Base-by-base conservation (phyloP, 768 basidiomycete genomes). In the Trametes villosa region DNA sequence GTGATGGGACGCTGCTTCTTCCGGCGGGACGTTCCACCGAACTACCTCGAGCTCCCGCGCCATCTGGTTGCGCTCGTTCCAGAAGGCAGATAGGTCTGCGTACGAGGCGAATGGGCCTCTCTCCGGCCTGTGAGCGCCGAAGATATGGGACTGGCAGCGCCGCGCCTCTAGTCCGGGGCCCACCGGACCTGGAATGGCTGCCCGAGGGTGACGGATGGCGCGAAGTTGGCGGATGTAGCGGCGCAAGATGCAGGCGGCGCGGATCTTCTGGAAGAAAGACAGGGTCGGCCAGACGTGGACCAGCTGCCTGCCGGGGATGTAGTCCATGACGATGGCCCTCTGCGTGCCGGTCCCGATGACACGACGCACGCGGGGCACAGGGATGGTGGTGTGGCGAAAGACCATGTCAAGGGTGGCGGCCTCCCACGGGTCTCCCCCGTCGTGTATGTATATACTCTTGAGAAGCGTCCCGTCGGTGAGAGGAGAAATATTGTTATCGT, bases 181-280 rank as follows among this genome's bases (percentile, higher is more conserved):
- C 24, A 59, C 20, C 2, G 61, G 53, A 4, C 59, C 62, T 5
- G 53, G 50, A 12, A 27, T 18, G 13, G 46, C 41, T 17, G 27
- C n/a, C 7, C 61, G n/a, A 20, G 26, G 29, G n/a, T 20, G 30
- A 11, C 18, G 48, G 33, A 68, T 4, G n/a, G 34, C 29, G 13
- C 69, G 69, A 18, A 76, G 68, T 54, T 72, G 70, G 22, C 56
- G 49, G 11, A 74, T 42, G 49, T 74, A 74, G 15, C 67, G 40
- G 3, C 73, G 68, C 8, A 75, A 46, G 11, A 71, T 72, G 52
- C 67, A 72, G 1, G 71, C 71, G 22, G 72, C 60, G 31, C 62
- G 59, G 30, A 73, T 61, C 54, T 70, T 68, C 47, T 54, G 64
- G 41, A 64, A 67, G 9, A 53, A 24, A 29, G 67, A 56, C 30